phyloP scores from a whole-genome alignment of 2,329 filamentous ascomycete species.

The Furcasterigmium sp. region DNA sequence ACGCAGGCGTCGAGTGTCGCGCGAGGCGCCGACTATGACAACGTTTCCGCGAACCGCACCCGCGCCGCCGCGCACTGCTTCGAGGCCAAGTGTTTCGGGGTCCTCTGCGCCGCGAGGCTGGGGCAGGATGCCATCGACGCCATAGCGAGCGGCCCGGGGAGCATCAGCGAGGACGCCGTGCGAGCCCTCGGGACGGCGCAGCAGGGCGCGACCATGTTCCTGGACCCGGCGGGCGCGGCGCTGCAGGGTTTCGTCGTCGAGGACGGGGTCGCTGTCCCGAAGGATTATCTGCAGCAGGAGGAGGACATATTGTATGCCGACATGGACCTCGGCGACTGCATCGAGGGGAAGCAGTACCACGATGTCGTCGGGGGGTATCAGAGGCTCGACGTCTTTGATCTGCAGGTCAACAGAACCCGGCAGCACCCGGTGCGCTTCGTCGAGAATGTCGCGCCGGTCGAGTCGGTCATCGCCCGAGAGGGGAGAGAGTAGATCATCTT shows the following conservation, averaged over 20 bases:
- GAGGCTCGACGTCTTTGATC: constrained; percentile 45
- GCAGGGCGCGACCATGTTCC: constrained; percentile 41
- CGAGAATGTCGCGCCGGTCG: not conserved
- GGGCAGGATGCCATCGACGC: constrained; percentile 30
- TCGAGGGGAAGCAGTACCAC: constrained; percentile 53
- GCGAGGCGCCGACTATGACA: constrained; percentile 39
- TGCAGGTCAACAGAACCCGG: constrained; percentile 39
- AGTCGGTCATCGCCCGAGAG: not conserved
- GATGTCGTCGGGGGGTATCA: constrained; percentile 53
- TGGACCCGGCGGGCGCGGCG: constrained; percentile 42
- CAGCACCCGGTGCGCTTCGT: constrained; percentile 24
- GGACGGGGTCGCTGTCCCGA: constrained; percentile 13
- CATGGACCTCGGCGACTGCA: constrained; percentile 39
- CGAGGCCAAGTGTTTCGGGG: constrained; percentile 51
- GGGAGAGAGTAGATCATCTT: too few species aligned
- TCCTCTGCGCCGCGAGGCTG: constrained; percentile 40
- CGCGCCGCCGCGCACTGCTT: constrained; percentile 51
- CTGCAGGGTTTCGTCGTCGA: constrained; percentile 30
- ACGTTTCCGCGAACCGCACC: constrained; percentile 45
- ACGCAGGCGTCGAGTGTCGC: constrained; percentile 2
- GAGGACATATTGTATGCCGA: constrained; percentile 49
- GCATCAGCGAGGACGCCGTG: constrained; percentile 18
- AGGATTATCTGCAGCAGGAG: constrained; percentile 33
- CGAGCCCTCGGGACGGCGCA: constrained; percentile 29
- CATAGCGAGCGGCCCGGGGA: constrained; percentile 21